Percentiles rank a stretch among this genome's conserved stretches.
Evolutionary conservation across 495 filamentous ascomycete species (phyloP).

Genomic region (Daldinia loculata): DNA sequence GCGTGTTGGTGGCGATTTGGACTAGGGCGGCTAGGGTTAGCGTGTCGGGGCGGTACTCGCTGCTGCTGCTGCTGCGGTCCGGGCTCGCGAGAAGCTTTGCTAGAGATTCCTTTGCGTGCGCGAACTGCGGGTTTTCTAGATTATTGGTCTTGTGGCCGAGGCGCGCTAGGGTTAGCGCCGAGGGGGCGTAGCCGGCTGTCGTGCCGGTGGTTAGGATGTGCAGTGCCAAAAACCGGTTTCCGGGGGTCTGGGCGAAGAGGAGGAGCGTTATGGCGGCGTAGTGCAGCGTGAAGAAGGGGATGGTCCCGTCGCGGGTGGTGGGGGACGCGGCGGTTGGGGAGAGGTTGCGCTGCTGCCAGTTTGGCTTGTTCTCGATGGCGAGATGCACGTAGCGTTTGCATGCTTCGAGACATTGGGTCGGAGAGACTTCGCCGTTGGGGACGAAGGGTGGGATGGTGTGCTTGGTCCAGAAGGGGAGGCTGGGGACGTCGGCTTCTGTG

Average conservation of each 20-base stretch:
- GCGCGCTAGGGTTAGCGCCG: slow-evolving; percentile 18
- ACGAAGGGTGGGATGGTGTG: slow-evolving; percentile 1
- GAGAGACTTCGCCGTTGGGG: slow-evolving; percentile 30
- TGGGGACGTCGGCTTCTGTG: slow-evolving; percentile 41
- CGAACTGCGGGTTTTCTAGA: slow-evolving; percentile 25
- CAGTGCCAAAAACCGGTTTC: not conserved
- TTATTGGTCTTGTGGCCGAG: slow-evolving; percentile 3
- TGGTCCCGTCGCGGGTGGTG: not conserved
- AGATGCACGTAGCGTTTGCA: slow-evolving; percentile 39
- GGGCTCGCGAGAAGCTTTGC: not conserved
- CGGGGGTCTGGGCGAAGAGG: not conserved
- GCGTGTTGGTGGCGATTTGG: not conserved
- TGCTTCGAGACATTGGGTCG: slow-evolving; percentile 33
- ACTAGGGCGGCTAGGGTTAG: slow-evolving; percentile 32
- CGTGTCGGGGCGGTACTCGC: slow-evolving; percentile 30
- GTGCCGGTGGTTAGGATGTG: slow-evolving; percentile 34
- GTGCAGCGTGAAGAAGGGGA: slow-evolving; percentile 30
- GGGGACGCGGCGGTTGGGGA: slow-evolving; percentile 4
- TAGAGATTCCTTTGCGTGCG: slow-evolving; percentile 4
- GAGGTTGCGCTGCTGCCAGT: slow-evolving; percentile 5
- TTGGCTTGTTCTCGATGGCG: slow-evolving; percentile 17
- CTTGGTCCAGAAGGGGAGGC: slow-evolving; percentile 36
- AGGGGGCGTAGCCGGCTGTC: slow-evolving; percentile 27
- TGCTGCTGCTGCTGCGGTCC: not conserved
- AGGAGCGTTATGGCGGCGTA: slow-evolving; percentile 20